Evolutionary conservation across 257 asterid species (phyloP), one percentile per base, ranked within the genome.

Genomic region (Solanum commersonii): DNA sequence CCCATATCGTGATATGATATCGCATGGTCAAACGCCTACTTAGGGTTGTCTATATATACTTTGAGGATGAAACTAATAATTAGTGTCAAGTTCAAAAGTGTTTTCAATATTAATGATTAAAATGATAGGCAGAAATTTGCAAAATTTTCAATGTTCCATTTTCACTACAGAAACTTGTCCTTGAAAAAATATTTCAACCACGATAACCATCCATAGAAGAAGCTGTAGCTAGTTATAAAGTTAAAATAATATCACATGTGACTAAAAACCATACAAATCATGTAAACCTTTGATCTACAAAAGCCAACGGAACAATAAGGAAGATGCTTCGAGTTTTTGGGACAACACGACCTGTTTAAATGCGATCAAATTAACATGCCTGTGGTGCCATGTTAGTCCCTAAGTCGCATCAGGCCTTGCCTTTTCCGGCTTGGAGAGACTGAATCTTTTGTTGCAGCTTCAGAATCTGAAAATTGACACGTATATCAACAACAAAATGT

Each of bases 401-500:
- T 5, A 9, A 29, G 67, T 5, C 25, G 5, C 40, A 70, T 90
- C 77, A 93, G 72, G 98, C 95, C 92, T 96, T 96, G 91, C 89
- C 95, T 89, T 95, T 96, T 60, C 99, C 97, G 59, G 98, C 96
- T 90, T 94, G 98, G 89, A 93, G 87, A 27, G 98, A 90, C 88
- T 95, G 98, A 60, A 95, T 91, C 94, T 94, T 93, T 90, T 96
- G 98, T 89, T 96, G 99, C 87, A 96, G 83, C 91, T 95, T 95
- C 82, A 91, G 82, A 84, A 95, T 92, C 98, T 95, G 94, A 90
- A 91, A 29, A 88, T 85, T 52, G 71, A 83, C 49, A 84, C n/a
- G 35, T 23, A 74, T 8, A 71, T 27, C 42, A 38, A 73, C 18
- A 63, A 27, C 2, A 18, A 15, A 22, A 40, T 83, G 78, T 18